Evolutionary conservation across 345 rosid genomes (phyloP).

Genomic region (Salix viminalis): DNA sequence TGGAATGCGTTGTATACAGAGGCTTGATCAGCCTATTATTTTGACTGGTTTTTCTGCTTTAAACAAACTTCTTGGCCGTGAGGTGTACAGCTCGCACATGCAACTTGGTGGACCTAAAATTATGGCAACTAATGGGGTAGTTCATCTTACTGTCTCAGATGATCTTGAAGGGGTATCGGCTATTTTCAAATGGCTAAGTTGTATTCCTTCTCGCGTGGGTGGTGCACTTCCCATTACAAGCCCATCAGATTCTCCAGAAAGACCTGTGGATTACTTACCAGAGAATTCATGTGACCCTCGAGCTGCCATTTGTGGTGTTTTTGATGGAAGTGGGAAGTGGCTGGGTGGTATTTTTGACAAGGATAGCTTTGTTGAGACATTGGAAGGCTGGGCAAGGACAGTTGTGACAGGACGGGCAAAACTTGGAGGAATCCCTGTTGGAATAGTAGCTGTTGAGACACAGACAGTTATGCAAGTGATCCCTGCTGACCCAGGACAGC

Average conservation of each 20-base stretch:
- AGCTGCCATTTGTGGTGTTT: conserved; percentile 77
- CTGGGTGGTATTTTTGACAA: conserved; percentile 93
- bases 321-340: conserved; percentile 74
- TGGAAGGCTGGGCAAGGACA: conserved; percentile 99
- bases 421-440: conserved; percentile 97
- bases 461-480: conserved; percentile 97
- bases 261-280: conserved; percentile 78
- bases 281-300: conserved; percentile 97
- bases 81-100: conserved; percentile 99
- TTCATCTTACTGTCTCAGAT: conserved; percentile 93
- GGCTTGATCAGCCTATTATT: conserved; percentile 97
- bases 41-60: conserved; percentile 96
- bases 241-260: conserved; percentile 75
- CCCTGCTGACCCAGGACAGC: conserved; percentile 99
- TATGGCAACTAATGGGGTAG: conserved; percentile 99
- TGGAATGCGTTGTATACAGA: conserved; percentile 98
- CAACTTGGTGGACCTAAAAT: conserved; percentile 99
- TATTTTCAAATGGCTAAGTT: conserved; percentile 92
- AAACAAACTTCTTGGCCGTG: conserved; percentile 98
- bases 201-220: conserved; percentile 71
- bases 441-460: conserved; percentile 97
- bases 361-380: conserved; percentile 84
- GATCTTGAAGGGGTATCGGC: conserved; percentile 95
- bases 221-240: conserved; percentile 69
- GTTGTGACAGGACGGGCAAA: conserved; percentile 99